These are phyloP conservation scores for Globisporangium canariense DNA, from an alignment of 352 stramenopile genomes.

Conservation along the genomic window DNA sequence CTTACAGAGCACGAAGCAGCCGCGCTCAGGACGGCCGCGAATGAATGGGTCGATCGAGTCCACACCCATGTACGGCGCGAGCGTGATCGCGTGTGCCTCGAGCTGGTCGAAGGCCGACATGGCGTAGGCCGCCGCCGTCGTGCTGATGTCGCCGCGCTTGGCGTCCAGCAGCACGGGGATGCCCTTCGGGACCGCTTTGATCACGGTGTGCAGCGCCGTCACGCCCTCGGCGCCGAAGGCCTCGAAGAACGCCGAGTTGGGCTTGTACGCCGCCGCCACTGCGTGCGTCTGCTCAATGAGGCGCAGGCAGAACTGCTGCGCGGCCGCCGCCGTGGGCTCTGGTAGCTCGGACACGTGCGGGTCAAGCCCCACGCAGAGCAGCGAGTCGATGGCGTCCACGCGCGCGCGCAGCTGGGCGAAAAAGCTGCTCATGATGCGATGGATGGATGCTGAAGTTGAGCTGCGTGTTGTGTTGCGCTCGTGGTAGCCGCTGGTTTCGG, in stretches of 20 bases:
- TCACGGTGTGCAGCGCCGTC: conserved; percentile 88
- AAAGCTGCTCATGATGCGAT: conserved; percentile 57
- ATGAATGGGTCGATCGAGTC: conserved; percentile 98
- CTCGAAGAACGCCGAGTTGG: conserved; percentile 99
- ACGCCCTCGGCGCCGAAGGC: conserved; percentile 86
- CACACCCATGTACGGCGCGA: conserved; percentile 98
- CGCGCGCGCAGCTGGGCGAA: conserved; percentile 87
- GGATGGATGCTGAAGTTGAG: conserved; percentile 7
- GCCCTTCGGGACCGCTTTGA: conserved; percentile 81
- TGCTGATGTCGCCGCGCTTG: conserved; percentile 99
- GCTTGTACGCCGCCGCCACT: conserved; percentile 96
- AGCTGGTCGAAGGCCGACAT: conserved; percentile 92
- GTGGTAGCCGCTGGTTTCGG: conserved; percentile 4
- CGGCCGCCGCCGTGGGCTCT: conserved; percentile 81
- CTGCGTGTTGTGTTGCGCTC: background rate
- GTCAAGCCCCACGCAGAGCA: conserved; percentile 98
- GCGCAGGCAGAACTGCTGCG: conserved; percentile 92
- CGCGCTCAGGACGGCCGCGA: conserved; percentile 75
- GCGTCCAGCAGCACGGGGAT: conserved; percentile 97
- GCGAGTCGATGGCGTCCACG: conserved; percentile 89
- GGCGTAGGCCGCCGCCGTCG: conserved; percentile 95
- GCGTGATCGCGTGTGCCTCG: conserved; percentile 93
- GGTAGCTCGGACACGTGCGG: conserved; percentile 88
- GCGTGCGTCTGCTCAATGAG: conserved; percentile 95
- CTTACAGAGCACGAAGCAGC: conserved; percentile 99